Conservation (phyloP, 1,284 basidiomycete species). For the Leucoagaricus sp. region DNA sequence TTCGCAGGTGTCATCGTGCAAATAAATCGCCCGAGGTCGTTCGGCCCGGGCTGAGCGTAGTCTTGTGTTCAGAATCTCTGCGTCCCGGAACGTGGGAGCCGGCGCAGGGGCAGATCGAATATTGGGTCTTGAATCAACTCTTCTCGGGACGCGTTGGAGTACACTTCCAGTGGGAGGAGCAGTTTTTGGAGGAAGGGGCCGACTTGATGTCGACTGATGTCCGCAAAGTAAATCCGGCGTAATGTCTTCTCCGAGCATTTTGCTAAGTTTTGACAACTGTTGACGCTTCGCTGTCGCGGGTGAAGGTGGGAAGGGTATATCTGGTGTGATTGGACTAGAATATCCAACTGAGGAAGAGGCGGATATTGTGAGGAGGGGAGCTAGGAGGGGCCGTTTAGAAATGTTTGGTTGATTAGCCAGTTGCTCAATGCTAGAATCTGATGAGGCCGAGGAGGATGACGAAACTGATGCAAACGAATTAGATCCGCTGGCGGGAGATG, state of each 20-base stretch:
- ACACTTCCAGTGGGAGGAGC: neutral
- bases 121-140: no score
- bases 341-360: neutral
- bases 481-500: neutral
- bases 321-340: conserved; percentile 11
- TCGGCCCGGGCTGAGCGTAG: neutral
- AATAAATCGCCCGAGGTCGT: conserved; percentile 9
- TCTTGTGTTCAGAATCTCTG: neutral
- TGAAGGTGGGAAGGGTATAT: conserved; percentile 15
- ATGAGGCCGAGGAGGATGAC: neutral
- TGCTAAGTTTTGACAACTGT: conserved; percentile 9
- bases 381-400: neutral
- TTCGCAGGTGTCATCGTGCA: conserved; percentile 4
- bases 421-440: neutral
- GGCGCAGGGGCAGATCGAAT: neutral
- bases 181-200: neutral
- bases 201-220: neutral
- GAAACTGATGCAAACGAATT: neutral
- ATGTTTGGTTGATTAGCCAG: neutral
- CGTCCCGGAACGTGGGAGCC: neutral
- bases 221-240: neutral
- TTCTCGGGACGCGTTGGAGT: no score
- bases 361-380: conserved; percentile 1
- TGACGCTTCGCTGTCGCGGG: conserved; percentile 11
- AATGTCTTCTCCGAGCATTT: conserved; percentile 9